Base-by-base conservation (phyloP, 1,284 basidiomycete genomes). In the Grifola frondosa region DNA sequence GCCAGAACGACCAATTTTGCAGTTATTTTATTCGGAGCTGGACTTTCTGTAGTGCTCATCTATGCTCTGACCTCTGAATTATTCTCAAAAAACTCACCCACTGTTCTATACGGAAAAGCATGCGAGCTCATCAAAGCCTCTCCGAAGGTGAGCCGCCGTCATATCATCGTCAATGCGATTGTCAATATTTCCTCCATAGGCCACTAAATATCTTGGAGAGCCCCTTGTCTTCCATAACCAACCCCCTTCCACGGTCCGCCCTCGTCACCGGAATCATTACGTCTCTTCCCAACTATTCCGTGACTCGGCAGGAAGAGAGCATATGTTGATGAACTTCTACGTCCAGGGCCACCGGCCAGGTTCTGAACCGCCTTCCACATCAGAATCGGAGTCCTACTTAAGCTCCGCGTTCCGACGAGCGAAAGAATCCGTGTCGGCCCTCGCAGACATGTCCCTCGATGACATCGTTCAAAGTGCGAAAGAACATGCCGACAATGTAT, bases 81-180 rank as follows among this genome's bases (percentile, higher is more conserved):
- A 6, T 95, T 96, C 65, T 93, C 92, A 12, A 85, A 80, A 60
- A 97, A 97, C 67, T 95, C 91, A 22, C 91, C 93, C 2, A 92
- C 91, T 2, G 91, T 94, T 22, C 71, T 97, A 38, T 94, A 93
- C 61, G 81, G 81, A 30, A 81, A 92, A 52, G 90, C 91, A 11
- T 93, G 92, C 62, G 84, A 93, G 48, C 77, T 82, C 44, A 89
- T 97, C 49, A 81, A 87, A 55, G 71, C 75, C 7, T 93, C 89
- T 20, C 67, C 80, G 32, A 76, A 74, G 64, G 90, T 91, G 48
- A 40, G 71, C 35, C n/a, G 11, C 33, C 39, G 31, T 30, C 35
- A 17, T 40, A 21, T 40, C 22, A 26, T 40, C 25, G 4, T 15
- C n/a, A n/a, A n/a, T n/a, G n/a, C n/a, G n/a, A n/a, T n/a, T n/a